phyloP scores from a whole-genome alignment of 208 protist species.

The Crithidia bombi region DNA sequence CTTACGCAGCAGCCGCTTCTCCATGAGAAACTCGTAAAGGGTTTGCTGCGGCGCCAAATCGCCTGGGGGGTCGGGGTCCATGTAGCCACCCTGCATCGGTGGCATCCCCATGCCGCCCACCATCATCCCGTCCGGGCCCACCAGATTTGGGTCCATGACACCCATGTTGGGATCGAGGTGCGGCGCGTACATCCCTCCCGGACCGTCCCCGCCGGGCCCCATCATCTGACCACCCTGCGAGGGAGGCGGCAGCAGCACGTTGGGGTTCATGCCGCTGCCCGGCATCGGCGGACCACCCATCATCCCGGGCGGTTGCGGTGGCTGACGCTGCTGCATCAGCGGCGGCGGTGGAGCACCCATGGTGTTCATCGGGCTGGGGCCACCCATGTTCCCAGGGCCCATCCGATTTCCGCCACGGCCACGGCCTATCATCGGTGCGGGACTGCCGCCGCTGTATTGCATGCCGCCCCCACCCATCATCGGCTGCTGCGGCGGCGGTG shows the following conservation, averaged over 20 bases:
- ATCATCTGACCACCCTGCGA: slow-evolving; percentile 31
- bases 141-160: slow-evolving; percentile 27
- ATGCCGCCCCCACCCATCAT: slow-evolving; percentile 21
- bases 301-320: slow-evolving; percentile 19
- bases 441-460: slow-evolving; percentile 25
- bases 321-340: slow-evolving; percentile 29
- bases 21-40: slow-evolving; percentile 68
- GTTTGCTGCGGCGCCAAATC: slow-evolving; percentile 37
- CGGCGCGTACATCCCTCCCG: slow-evolving; percentile 20
- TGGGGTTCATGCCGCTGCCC: slow-evolving; percentile 16
- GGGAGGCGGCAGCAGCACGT: slow-evolving; percentile 28
- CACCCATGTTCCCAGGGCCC: slow-evolving; percentile 15
- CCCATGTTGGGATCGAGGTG: slow-evolving; percentile 28
- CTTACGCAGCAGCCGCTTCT: slow-evolving; percentile 60
- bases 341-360: slow-evolving; percentile 30
- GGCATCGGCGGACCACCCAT: slow-evolving; percentile 26
- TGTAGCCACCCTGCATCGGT: slow-evolving; percentile 39
- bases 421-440: slow-evolving; percentile 31
- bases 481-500: slow-evolving; percentile 27
- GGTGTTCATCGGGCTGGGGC: slow-evolving; percentile 25
- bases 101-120: slow-evolving; percentile 41
- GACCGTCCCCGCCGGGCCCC: slow-evolving; percentile 14
- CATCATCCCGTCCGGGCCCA: slow-evolving; percentile 39
- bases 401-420: slow-evolving; percentile 15
- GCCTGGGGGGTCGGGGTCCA: slow-evolving; percentile 16